Evolutionary conservation across 2,329 filamentous ascomycete species (phyloP).

Genomic region (Talaromyces marneffei): DNA sequence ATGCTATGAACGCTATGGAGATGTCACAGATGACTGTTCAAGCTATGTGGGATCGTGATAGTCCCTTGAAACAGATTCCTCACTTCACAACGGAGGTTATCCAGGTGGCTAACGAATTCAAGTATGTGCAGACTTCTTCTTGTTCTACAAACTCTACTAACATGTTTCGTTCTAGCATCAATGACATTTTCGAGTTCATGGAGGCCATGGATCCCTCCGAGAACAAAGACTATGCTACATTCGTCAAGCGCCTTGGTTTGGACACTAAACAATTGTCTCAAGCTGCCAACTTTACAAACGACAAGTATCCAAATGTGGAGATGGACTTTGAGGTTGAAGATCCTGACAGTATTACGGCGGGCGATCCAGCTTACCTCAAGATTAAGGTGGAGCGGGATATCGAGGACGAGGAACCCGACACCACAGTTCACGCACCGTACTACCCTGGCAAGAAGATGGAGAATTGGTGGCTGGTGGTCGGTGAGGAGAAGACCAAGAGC

Average conservation of each 20-base stretch:
- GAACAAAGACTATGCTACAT: slow-evolving; percentile 70
- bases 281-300: slow-evolving; percentile 91
- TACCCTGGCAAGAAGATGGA: slow-evolving; percentile 89
- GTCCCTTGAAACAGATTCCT: slow-evolving; percentile 93
- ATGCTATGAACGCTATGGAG: slow-evolving; percentile 98
- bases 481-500: slow-evolving; percentile 81
- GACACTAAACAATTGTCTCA: slow-evolving; percentile 76
- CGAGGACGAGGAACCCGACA: slow-evolving; percentile 68
- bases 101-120: slow-evolving; percentile 72
- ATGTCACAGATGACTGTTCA: slow-evolving; percentile 99
- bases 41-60: slow-evolving; percentile 98
- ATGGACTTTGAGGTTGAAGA: slow-evolving; percentile 84
- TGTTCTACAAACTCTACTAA: slow-evolving; percentile 18
- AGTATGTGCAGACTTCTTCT: slow-evolving; percentile 48
- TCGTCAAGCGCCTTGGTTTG: slow-evolving; percentile 73
- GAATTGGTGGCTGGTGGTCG: slow-evolving; percentile 97
- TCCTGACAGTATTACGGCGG: slow-evolving; percentile 69
- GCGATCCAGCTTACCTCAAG: slow-evolving; percentile 73
- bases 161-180: slow-evolving; percentile 55
- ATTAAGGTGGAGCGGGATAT: slow-evolving; percentile 76
- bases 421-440: slow-evolving; percentile 88
- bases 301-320: slow-evolving; percentile 92
- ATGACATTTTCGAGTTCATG: slow-evolving; percentile 97
- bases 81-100: slow-evolving; percentile 83
- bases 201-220: slow-evolving; percentile 96